Evolutionary conservation across 2,329 filamentous ascomycete species (phyloP).

Genomic region (Escovopsis sp.): DNA sequence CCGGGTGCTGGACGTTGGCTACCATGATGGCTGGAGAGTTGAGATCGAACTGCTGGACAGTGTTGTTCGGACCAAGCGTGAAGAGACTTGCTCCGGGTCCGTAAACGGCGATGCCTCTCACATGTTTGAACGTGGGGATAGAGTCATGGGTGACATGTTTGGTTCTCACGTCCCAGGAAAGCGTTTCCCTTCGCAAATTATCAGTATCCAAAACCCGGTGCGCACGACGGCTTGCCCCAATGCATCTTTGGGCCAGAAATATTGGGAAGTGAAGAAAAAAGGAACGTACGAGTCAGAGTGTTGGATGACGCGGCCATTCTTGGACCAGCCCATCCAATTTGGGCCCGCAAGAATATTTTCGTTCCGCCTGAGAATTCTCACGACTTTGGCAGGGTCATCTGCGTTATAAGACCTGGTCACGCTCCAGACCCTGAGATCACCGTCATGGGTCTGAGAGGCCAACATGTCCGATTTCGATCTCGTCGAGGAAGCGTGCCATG

Average conservation of each 20-base stretch:
- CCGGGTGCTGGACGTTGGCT: constrained; percentile 73
- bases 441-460: constrained; percentile 80
- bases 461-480: constrained; percentile 98
- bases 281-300: constrained; percentile 69
- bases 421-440: constrained; percentile 92
- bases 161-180: constrained; percentile 95
- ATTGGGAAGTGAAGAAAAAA: not conserved
- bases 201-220: constrained; percentile 16
- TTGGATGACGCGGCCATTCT: constrained; percentile 91
- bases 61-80: constrained; percentile 74
- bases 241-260: constrained; percentile 6
- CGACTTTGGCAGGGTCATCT: constrained; percentile 70
- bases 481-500: constrained; percentile 93
- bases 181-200: constrained; percentile 53
- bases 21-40: constrained; percentile 72
- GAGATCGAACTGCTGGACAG: constrained; percentile 88
- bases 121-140: constrained; percentile 70
- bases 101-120: constrained; percentile 73
- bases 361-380: constrained; percentile 68
- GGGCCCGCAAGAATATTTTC: constrained; percentile 60
- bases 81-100: constrained; percentile 86
- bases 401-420: constrained; percentile 65
- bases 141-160: constrained; percentile 86
- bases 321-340: constrained; percentile 98
- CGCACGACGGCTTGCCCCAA: too few species aligned